Conservation (phyloP, 257 asterid genomes). For the Plectranthus barbatus region DNA sequence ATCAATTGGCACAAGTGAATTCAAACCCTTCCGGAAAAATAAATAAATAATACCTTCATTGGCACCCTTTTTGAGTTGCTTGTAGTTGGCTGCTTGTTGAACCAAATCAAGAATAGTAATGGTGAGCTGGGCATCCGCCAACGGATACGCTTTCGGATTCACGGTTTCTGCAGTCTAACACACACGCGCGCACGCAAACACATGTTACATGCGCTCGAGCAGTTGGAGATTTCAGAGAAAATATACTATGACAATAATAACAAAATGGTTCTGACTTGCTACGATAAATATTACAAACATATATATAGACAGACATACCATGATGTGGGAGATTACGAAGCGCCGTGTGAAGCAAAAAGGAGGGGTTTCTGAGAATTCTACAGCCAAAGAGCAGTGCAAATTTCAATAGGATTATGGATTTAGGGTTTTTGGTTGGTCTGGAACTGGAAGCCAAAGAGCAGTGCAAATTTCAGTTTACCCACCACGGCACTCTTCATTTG, state of each 20-base stretch:
- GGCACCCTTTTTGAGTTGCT: conserved; percentile 93
- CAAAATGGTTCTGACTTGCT: neutral
- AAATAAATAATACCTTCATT: conserved; percentile 61
- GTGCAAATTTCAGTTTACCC: too few species aligned
- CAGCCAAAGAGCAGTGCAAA: neutral
- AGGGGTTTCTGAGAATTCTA: neutral
- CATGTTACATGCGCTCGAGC: neutral
- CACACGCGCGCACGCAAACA: neutral
- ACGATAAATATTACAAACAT: neutral
- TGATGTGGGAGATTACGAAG: neutral
- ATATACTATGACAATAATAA: neutral
- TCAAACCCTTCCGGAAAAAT: neutral
- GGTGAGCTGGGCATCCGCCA: conserved; percentile 79
- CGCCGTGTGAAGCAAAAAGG: neutral
- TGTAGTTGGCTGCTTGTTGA: conserved; percentile 82
- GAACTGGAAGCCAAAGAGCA: too few species aligned
- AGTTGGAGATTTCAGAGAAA: neutral
- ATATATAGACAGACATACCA: neutral
- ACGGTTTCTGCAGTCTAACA: conserved; percentile 56
- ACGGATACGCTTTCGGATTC: conserved; percentile 85
- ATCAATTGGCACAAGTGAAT: neutral
- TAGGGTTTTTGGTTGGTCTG: neutral
- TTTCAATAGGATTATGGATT: neutral
- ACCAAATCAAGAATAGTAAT: conserved; percentile 73
- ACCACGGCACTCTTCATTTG: too few species aligned